Percentiles rank a stretch among this genome's conserved stretches.
Conservation (phyloP, 169 alveolate genomes). For the Plasmodium berghei region DNA sequence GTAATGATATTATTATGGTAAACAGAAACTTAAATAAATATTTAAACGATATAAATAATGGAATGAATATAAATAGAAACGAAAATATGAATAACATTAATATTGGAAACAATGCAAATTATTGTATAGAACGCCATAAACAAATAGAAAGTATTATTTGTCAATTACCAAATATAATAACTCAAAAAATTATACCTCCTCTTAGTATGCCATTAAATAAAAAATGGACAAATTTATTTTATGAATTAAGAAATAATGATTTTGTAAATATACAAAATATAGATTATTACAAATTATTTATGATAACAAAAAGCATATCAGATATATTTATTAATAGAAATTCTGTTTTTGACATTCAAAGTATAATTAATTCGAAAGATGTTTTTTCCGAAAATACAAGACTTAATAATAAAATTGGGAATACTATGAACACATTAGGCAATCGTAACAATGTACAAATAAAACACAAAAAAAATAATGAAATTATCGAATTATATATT, state of each 20-base stretch:
- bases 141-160: not conserved
- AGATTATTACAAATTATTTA: conserved; percentile 50
- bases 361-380: not conserved
- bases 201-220: conserved; percentile 53
- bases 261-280: conserved; percentile 34
- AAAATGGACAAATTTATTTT: conserved; percentile 36
- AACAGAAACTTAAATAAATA: conserved; percentile 3
- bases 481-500: conserved; percentile 86
- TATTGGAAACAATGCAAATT: not conserved
- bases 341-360: not conserved
- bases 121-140: not conserved
- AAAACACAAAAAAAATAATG: conserved; percentile 43
- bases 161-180: conserved; percentile 36
- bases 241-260: conserved; percentile 30
- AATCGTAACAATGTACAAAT: not conserved
- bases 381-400: not conserved
- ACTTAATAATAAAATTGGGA: not conserved
- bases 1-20: not conserved
- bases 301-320: conserved; percentile 23
- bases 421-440: not conserved
- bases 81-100: not conserved
- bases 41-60: too few relatives aligned
- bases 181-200: conserved; percentile 56
- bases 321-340: conserved; percentile 3
- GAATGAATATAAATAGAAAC: conserved; percentile 3